Base-by-base conservation (phyloP, 2,329 filamentous ascomycete species). In the Cercospora beticola region DNA sequence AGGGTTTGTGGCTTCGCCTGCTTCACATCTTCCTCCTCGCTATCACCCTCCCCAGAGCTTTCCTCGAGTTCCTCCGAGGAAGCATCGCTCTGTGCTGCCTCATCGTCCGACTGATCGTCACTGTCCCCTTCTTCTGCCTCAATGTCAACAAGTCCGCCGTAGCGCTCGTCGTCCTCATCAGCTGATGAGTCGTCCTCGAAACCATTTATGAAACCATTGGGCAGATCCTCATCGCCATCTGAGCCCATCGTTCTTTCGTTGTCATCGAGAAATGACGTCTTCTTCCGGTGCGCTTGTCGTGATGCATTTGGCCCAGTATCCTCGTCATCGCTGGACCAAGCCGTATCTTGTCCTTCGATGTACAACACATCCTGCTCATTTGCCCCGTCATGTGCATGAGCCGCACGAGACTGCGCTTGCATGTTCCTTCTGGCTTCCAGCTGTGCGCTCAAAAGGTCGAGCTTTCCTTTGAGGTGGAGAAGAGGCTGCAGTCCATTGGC, bases 371-470 rank as follows among this genome's bases (percentile, higher is more conserved):
- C 88, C n/a, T 88, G 88, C 71, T 92, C 89, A 46, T 90, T 89
- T 7, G 91, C 86, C 3, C 87, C 84, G n/a, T 85, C 83, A 7
- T 86, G 84, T 1, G 84, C 83, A 46, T 83, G 83, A 18, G 84
- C 82, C 58, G 83, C 83, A 60, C 82, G 85, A 16, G 74, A 70
- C 57, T 71, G 70, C 21, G 73, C 75, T 75, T 90, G 88, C 80
- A 93, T 88, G 70, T 86, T 87, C 75, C 88, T 88, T 61, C 95
- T 86, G 74, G 97, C 83, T 75, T 92, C 88, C 79, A 98, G 90
- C 81, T 99, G 95, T 6, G 92, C 90, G 76, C 95, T 91, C 60
- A 98, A 86, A 88, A 99, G 92, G 78, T 98, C 94, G 33, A 99
- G 86, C 81, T 97, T 97, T 26, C 95, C 95, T 83, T 97, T 97